Base-by-base conservation (phyloP, 2,329 filamentous ascomycete genomes). In the Botrytis elliptica region DNA sequence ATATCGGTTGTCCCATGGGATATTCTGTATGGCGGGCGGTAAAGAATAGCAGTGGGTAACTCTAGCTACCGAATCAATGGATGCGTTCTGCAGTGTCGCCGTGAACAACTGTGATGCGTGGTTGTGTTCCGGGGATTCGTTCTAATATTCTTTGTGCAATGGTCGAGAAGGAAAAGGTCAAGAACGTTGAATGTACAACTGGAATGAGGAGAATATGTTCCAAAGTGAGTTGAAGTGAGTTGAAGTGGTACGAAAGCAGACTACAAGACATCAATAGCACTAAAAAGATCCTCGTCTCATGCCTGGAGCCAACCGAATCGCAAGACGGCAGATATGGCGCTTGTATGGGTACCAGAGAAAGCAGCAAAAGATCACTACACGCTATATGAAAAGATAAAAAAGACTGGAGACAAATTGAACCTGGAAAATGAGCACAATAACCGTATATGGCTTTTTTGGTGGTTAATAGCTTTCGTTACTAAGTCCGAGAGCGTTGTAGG, bases 361-460 rank as follows among this genome's bases (percentile, higher is more conserved):
- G 75, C 75, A 79, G 77, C 64, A 75, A 77, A 76, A 75, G 76
- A 80, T 79, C 75, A 33, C 70, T 74, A 75, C 75, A 77, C 75
- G 75, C 70, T 74, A 75, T 68, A 75, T 71, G 73, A 78, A 75
- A 76, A 74, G 57, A 73, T 66, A 74, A 75, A 73, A 67, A 66
- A 71, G 70, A 73, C 64, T 74, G 70, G 72, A 76, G 74, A 74
- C 75, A 73, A 74, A 78, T 77, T 76, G 81, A 81, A 79, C 79
- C 78, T 77, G 75, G 66, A 69, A 66, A 52, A 44, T 55, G 64
- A 73, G 52, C 29, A 14, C 33, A 76, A 79, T 77, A 80, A 80
- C 79, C 78, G 82, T 82, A 82, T 82, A 82, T 83, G 80, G 81
- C 79, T 77, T 81, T 79, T 82, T 79, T 38, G 46, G 36, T 68